Evolutionary conservation across 768 basidiomycete species (phyloP).

Genomic region (Baorangia bicolor): DNA sequence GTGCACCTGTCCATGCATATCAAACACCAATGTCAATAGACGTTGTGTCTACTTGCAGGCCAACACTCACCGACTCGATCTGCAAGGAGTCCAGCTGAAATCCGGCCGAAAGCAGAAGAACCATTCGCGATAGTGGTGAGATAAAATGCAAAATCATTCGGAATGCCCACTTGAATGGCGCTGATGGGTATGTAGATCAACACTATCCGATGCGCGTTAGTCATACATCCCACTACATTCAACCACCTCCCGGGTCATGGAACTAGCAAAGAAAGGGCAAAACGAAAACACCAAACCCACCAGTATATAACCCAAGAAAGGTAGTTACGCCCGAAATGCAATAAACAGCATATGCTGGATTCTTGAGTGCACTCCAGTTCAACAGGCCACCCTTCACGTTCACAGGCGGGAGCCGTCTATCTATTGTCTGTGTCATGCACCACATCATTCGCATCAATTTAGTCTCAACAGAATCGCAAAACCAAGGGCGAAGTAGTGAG

Average conservation of each 20-base stretch:
- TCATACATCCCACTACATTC: not conserved
- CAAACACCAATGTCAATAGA: not conserved
- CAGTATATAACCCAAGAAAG: constrained; percentile 72
- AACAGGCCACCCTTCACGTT: constrained; percentile 57
- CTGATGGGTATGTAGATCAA: constrained; percentile 66
- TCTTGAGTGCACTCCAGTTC: constrained; percentile 50
- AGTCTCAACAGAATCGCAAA: not conserved
- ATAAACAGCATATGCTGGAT: constrained; percentile 51
- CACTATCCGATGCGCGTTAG: constrained; percentile 37
- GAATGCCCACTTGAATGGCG: constrained; percentile 49
- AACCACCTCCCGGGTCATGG: too few species aligned
- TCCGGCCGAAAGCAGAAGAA: constrained; percentile 60
- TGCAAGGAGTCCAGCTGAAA: constrained; percentile 49
- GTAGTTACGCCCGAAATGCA: constrained; percentile 52
- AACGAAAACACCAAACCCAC: constrained; percentile 31
- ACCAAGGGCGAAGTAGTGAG: not conserved
- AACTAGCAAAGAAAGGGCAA: not conserved
- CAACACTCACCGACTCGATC: constrained; percentile 49
- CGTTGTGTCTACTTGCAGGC: not conserved
- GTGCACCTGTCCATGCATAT: constrained; percentile 42
- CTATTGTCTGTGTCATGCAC: constrained; percentile 22
- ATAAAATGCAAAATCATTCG: constrained; percentile 56
- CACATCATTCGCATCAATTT: not conserved
- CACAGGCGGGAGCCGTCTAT: constrained; percentile 53
- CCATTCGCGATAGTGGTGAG: constrained; percentile 69